Base-by-base conservation (phyloP, 495 filamentous ascomycete species). In the Massariosphaeria phaeospora region DNA sequence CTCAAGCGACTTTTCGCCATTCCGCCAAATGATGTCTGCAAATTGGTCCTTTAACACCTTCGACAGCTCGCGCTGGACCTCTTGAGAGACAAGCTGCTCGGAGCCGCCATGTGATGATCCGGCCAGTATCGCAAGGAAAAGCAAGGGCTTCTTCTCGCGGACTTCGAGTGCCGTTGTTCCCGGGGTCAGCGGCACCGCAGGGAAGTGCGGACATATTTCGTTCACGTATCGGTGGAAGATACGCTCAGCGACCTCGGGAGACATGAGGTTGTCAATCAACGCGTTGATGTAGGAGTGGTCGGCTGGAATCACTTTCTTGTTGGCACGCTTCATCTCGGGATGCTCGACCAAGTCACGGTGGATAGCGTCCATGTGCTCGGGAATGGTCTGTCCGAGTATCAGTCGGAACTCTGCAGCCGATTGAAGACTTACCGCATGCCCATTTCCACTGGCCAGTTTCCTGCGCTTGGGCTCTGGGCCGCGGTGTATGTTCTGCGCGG, bases 1-100 rank as follows among this genome's bases (percentile, higher is more conserved):
- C 62, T 97, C 91, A 10, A 97, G 70, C 7, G 79, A 85, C 71
- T 96, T 97, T 48, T 89, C 84, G 11, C 86, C 88, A 27, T 79
- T 79, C 27, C 86, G 70, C 49, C 94, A 78, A 34, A 93, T 76
- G 21, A 80, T 77, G 18, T 95, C 83, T 8, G 86, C 88, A 38
- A 93, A 80, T 23, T 80, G 69, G 52, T 76, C 78, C 72, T 89
- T 86, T 48, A 87, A 69, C 62, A 95, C 85, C 39, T 79, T 79
- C 0, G 82, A 78, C 21, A 97, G 71, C 1, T 69, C 60, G n/a
- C 52, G 52, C 36, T 64, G 57, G 6, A 60, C 54, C 8, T 63
- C 44, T 6, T 70, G 51, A 3, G 51, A 11, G 12, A 61, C 56
- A 3, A 62, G 39, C 58, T 79, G 71, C 53, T 82, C 80, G 3